phyloP scores from a whole-genome alignment of 2,329 filamentous ascomycete genomes.

The Ceratocystis lukuohia region DNA sequence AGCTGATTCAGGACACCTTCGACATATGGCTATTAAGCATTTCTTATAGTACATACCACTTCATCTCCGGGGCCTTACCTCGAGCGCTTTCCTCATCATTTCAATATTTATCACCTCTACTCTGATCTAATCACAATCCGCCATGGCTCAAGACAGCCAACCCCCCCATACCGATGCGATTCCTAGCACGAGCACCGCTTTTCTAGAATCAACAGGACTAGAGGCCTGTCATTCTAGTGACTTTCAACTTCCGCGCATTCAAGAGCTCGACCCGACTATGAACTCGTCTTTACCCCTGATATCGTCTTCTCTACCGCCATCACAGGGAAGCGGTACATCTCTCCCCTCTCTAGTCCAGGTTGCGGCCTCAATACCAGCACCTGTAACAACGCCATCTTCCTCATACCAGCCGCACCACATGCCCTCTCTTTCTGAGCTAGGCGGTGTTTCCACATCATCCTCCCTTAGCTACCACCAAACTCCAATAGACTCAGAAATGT shows the following conservation, averaged over 20 bases:
- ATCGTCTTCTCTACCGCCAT: neutral
- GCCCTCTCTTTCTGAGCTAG: conserved; percentile 15
- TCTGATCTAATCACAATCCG: neutral
- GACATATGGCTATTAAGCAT: neutral
- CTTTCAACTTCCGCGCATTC: conserved; percentile 14
- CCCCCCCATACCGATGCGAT: neutral
- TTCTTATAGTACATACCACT: neutral
- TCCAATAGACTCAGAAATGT: conserved; percentile 19
- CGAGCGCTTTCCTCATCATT: neutral
- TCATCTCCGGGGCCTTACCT: neutral
- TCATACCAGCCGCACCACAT: conserved; percentile 11
- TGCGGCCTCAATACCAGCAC: conserved; percentile 7
- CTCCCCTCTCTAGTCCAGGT: conserved; percentile 14
- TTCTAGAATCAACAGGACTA: neutral
- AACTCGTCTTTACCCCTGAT: conserved; percentile 8
- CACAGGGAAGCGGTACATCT: conserved; percentile 4
- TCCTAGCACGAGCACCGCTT: neutral
- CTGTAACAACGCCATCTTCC: neutral
- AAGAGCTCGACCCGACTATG: conserved; percentile 11
- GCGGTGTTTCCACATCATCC: conserved; percentile 14
- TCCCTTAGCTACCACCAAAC: conserved; percentile 16
- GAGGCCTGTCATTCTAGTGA: neutral
- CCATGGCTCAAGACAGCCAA: conserved; percentile 2
- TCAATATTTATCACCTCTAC: neutral
- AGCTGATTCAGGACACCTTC: neutral